Evolutionary conservation across 2,329 filamentous ascomycete genomes (phyloP).

Genomic region (Pseudogymnoascus sp.): DNA sequence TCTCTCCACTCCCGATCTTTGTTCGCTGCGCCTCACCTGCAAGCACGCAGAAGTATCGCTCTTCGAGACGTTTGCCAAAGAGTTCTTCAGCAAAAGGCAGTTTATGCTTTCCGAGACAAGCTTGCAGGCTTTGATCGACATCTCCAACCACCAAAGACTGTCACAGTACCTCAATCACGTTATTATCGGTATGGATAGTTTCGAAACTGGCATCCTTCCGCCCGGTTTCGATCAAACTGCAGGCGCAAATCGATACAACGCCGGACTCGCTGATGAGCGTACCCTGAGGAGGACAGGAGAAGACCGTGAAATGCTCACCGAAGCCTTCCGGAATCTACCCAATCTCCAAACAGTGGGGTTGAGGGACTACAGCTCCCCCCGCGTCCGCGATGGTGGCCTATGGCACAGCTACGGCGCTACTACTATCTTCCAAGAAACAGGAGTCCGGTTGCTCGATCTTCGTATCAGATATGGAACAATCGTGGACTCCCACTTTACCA

Average conservation of each 20-base stretch:
- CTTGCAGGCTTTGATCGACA: slow-evolving; percentile 34
- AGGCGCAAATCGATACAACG: background rate
- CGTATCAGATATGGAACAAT: slow-evolving; percentile 7
- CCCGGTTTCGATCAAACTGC: background rate
- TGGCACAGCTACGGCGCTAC: slow-evolving; percentile 51
- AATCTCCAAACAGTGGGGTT: slow-evolving; percentile 50
- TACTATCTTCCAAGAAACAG: slow-evolving; percentile 32
- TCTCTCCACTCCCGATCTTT: slow-evolving; percentile 48
- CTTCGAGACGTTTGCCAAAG: slow-evolving; percentile 47
- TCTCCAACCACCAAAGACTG: slow-evolving; percentile 32
- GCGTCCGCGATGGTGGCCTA: slow-evolving; percentile 38
- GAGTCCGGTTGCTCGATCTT: slow-evolving; percentile 14
- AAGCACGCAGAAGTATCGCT: slow-evolving; percentile 45
- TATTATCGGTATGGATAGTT: slow-evolving; percentile 36
- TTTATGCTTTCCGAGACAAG: slow-evolving; percentile 55
- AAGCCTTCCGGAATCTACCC: slow-evolving; percentile 46
- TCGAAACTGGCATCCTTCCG: background rate
- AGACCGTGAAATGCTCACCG: slow-evolving; percentile 45
- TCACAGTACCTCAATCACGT: slow-evolving; percentile 37
- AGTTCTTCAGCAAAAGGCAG: slow-evolving; percentile 59
- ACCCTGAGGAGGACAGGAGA: slow-evolving; percentile 34
- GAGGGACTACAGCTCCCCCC: slow-evolving; percentile 47
- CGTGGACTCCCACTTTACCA: slow-evolving; percentile 23
- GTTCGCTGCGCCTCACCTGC: slow-evolving; percentile 46
- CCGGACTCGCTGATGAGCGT: slow-evolving; percentile 21